Conservation (phyloP, 495 filamentous ascomycete species). For the Penicillium bovifimosum region DNA sequence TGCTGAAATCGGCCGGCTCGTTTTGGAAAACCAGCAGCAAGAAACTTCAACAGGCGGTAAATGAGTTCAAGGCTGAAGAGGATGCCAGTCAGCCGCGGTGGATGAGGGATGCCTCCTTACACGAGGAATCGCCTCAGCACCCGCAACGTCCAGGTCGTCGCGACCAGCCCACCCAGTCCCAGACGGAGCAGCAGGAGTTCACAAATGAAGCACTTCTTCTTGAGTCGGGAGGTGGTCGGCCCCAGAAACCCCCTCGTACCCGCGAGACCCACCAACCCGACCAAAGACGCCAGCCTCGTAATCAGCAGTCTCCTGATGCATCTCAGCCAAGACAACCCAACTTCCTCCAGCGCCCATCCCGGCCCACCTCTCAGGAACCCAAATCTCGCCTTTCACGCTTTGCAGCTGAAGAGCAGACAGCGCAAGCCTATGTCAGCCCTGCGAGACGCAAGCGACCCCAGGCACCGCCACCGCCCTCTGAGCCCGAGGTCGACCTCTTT, state of each 20-base stretch:
- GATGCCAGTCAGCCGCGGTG: slow-evolving; percentile 87
- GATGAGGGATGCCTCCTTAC: slow-evolving; percentile 67
- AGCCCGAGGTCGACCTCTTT: slow-evolving; percentile 54
- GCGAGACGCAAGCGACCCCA: slow-evolving; percentile 69
- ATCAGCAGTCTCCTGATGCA: slow-evolving; percentile 40
- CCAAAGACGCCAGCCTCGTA: slow-evolving; percentile 25
- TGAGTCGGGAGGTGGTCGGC: slow-evolving; percentile 53
- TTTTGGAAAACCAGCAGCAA: slow-evolving; percentile 93
- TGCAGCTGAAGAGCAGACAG: slow-evolving; percentile 71
- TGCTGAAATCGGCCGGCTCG: slow-evolving; percentile 90
- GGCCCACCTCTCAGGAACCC: slow-evolving; percentile 43
- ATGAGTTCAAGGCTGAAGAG: slow-evolving; percentile 77
- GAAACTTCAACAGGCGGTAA: slow-evolving; percentile 88
- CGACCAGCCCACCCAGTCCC: slow-evolving; percentile 17
- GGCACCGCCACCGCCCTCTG: slow-evolving; percentile 35
- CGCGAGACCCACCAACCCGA: slow-evolving; percentile 21
- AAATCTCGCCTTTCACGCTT: slow-evolving; percentile 61
- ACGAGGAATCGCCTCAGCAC: slow-evolving; percentile 22
- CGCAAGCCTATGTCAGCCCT: slow-evolving; percentile 85
- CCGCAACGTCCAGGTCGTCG: slow-evolving; percentile 15
- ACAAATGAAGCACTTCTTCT: slow-evolving; percentile 92
- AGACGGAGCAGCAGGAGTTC: slow-evolving; percentile 32
- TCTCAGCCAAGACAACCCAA: slow-evolving; percentile 28
- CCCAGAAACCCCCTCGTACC: slow-evolving; percentile 34
- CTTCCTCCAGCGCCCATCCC: slow-evolving; percentile 39